Evolutionary conservation across 2,329 filamentous ascomycete genomes (phyloP), one percentile per base, ranked within the genome.

Genomic region (Proliferodiscus dingleyae): DNA sequence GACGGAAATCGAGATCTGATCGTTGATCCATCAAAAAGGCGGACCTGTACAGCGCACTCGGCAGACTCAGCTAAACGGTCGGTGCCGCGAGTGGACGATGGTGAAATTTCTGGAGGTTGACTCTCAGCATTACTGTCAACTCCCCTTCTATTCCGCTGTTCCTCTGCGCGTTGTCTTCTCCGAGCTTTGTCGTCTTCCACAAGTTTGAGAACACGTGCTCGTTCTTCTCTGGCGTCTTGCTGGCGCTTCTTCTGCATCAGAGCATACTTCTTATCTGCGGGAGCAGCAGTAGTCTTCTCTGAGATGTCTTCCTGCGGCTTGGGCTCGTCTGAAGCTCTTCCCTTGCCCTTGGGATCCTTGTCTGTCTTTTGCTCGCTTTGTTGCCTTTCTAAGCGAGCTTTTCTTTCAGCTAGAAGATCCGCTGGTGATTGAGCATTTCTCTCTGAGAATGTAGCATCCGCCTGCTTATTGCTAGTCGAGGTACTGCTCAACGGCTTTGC

Each of bases 1-100:
- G 81, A 78, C 9, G 79, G 70, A 64, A 96, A 95, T 15, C 77
- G 80, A 3, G 74, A 77, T 32, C 89, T 81, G 15, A 96, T 77
- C 2, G 82, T 89, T 9, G 82, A 83, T 8, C 91, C 91, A 61
- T 96, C 89, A 46, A 94, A 86, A 0, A 95, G 72, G 6, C 90
- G 80, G 15, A 95, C 78, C 58, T 93, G 88, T 1, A 96, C 69
- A 15, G 83, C 77, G 52, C 79, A 81, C 29, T 65, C 63, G 37
- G 52, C 49, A 60, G 50, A 46, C 4, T 44, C 46, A 3, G 38
- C 46, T 28, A 41, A 37, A 8, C 48, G 53, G 18, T 13, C n/a
- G 16, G 19, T 37, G 3, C 18, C 19, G 16, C 16, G 26, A 8
- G 5, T 24, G 10, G 50, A 38, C 42, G 32, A 50, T 26, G 43